These are phyloP conservation scores for Tremella fuciformis DNA, from an alignment of 768 basidiomycete species.

Conservation along the genomic window DNA sequence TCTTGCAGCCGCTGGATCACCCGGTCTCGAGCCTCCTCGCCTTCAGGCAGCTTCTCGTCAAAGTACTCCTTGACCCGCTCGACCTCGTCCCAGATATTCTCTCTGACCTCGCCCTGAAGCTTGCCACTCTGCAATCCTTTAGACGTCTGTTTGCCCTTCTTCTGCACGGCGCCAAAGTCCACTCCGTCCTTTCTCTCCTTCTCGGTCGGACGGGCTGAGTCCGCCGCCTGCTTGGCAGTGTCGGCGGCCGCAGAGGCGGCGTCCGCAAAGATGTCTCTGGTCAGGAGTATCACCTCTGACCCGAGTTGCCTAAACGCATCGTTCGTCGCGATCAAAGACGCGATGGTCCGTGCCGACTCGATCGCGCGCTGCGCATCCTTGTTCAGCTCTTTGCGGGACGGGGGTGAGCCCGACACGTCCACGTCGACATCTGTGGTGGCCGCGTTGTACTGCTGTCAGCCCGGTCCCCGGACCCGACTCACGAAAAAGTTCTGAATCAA, in stretches of 20 bases:
- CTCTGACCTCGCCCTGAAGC: slow-evolving; percentile 49
- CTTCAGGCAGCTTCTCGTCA: slow-evolving; percentile 53
- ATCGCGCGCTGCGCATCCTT: slow-evolving; percentile 46
- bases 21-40: slow-evolving; percentile 52
- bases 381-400: slow-evolving; percentile 43
- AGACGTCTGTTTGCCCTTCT: slow-evolving; percentile 49
- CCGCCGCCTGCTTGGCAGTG: slow-evolving; percentile 48
- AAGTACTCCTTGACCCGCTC: slow-evolving; percentile 45
- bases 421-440: slow-evolving; percentile 48
- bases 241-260: slow-evolving; percentile 51
- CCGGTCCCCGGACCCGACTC: slow-evolving; percentile 8
- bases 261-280: slow-evolving; percentile 53
- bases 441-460: slow-evolving; percentile 44
- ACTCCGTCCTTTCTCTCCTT: slow-evolving; percentile 49
- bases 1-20: slow-evolving; percentile 51
- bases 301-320: slow-evolving; percentile 50
- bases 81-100: slow-evolving; percentile 42
- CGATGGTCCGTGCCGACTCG: slow-evolving; percentile 50
- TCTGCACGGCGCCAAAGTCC: slow-evolving; percentile 44
- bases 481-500: slow-evolving; percentile 51
- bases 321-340: slow-evolving; percentile 51
- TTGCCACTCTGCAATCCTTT: slow-evolving; percentile 48
- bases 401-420: slow-evolving; percentile 26
- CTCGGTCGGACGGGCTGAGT: slow-evolving; percentile 40
- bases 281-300: slow-evolving; percentile 50